phyloP scores from a whole-genome alignment of 2,329 filamentous ascomycete genomes.

The Phaeosphaeria sp. region DNA sequence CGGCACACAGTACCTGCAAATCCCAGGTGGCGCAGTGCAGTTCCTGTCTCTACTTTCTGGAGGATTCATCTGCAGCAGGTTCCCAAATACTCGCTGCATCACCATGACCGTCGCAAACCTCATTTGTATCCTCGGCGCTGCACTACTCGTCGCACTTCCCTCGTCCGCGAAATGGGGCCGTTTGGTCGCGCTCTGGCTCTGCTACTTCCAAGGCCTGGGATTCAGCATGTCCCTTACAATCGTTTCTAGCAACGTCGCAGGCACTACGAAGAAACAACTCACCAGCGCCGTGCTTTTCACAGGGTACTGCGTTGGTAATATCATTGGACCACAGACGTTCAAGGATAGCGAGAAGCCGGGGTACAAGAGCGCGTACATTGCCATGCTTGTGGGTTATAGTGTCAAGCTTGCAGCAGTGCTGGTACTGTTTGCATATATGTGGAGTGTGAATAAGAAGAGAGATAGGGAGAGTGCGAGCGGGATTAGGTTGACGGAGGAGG shows the following conservation, averaged over 20 bases:
- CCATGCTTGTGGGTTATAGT: slow-evolving; percentile 48
- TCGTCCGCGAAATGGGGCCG: slow-evolving; percentile 34
- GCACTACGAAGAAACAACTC: slow-evolving; percentile 58
- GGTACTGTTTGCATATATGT: slow-evolving; percentile 46
- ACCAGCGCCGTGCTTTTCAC: slow-evolving; percentile 56
- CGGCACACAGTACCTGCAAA: slow-evolving; percentile 74
- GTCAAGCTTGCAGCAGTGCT: slow-evolving; percentile 49
- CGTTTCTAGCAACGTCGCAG: slow-evolving; percentile 53
- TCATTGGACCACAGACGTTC: slow-evolving; percentile 53
- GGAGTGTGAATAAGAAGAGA: slow-evolving; percentile 42
- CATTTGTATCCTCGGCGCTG: slow-evolving; percentile 28
- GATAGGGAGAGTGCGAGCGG: slow-evolving; percentile 33
- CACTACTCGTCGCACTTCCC: slow-evolving; percentile 2
- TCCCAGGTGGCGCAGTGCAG: slow-evolving; percentile 60
- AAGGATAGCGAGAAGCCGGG: slow-evolving; percentile 43
- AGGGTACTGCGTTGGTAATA: slow-evolving; percentile 52
- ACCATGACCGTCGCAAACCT: slow-evolving; percentile 25
- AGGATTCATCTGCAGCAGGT: slow-evolving; percentile 15
- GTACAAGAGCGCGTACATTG: slow-evolving; percentile 33
- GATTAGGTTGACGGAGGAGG: slow-evolving; percentile 33
- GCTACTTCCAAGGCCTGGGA: slow-evolving; percentile 54
- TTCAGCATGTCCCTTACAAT: slow-evolving; percentile 31
- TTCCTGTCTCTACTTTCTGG: slow-evolving; percentile 46
- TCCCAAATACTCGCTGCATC: slow-evolving; percentile 19
- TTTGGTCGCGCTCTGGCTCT: slow-evolving; percentile 36